These are phyloP conservation scores for Gracilariopsis chorda DNA, from an alignment of 23 red algal species.

Conservation along the genomic window DNA sequence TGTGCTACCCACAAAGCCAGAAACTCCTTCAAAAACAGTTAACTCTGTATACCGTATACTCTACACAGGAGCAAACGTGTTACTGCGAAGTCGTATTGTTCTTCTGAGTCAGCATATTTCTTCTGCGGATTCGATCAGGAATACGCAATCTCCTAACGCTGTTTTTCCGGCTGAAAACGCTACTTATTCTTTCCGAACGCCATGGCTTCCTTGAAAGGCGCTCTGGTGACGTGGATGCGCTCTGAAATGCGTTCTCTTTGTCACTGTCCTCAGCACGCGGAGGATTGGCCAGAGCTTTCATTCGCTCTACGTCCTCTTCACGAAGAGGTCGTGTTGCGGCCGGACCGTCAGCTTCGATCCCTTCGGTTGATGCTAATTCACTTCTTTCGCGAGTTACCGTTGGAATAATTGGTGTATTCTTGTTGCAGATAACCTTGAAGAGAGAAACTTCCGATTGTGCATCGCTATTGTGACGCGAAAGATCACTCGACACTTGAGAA, in stretches of 20 bases:
- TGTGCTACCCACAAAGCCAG: no score
- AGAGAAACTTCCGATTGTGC: background rate
- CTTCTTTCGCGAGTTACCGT: slow-evolving; percentile 2
- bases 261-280: background rate
- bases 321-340: background rate
- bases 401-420: background rate
- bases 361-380: background rate
- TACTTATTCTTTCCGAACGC: background rate
- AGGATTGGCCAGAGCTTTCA: background rate
- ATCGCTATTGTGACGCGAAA: background rate
- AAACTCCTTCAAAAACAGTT: no score
- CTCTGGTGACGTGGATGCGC: slow-evolving; percentile 4
- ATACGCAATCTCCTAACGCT: slow-evolving; percentile 11
- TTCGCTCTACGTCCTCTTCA: background rate
- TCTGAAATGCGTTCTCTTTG: slow-evolving; percentile 23
- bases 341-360: background rate
- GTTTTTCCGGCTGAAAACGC: slow-evolving; percentile 8
- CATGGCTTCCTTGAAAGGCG: slow-evolving; percentile 15
- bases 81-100: background rate
- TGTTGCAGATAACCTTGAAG: background rate
- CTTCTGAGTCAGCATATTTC: background rate
- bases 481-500: background rate
- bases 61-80: no score
- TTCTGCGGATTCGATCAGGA: slow-evolving; percentile 18
- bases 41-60: no score